Percentiles rank a stretch among this genome's conserved stretches.
phyloP scores from a whole-genome alignment of 257 asterid species.

The Solanum chilense region DNA sequence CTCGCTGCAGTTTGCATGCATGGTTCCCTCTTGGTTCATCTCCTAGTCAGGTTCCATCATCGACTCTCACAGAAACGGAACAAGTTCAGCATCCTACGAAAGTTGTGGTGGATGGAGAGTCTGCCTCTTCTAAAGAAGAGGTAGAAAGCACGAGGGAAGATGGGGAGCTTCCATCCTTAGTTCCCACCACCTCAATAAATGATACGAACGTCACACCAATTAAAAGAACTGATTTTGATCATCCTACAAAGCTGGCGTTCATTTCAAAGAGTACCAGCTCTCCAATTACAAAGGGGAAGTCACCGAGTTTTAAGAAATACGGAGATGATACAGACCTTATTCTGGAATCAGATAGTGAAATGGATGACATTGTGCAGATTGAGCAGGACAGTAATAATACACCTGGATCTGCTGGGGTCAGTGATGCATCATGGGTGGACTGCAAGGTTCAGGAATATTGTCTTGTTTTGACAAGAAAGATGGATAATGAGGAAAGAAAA shows the following conservation, averaged over 20 bases:
- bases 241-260: constrained; percentile 47
- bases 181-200: constrained; percentile 25
- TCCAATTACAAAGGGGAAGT: constrained; percentile 53
- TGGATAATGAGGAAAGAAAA: constrained; percentile 30
- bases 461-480: constrained; percentile 51
- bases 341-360: constrained; percentile 53
- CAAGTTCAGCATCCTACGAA: constrained; percentile 29
- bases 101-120: constrained; percentile 22
- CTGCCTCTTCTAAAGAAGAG: constrained; percentile 39
- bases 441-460: constrained; percentile 48
- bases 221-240: constrained; percentile 36
- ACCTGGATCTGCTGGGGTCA: constrained; percentile 9
- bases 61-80: constrained; percentile 29
- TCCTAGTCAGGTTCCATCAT: constrained; percentile 16
- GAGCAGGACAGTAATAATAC: constrained; percentile 38
- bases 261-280: constrained; percentile 58
- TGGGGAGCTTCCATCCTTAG: constrained; percentile 81
- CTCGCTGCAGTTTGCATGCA: constrained; percentile 65
- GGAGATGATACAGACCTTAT: constrained; percentile 74
- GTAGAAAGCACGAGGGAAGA: constrained; percentile 67
- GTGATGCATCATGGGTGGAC: constrained; percentile 46
- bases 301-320: constrained; percentile 50
- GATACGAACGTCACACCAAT: constrained; percentile 29
- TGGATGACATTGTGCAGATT: constrained; percentile 32
- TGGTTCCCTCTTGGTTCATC: constrained; percentile 43